Evolutionary conservation across 1,139 yeast genomes (phyloP).

Genomic region (Wickerhamiella pararugosa): DNA sequence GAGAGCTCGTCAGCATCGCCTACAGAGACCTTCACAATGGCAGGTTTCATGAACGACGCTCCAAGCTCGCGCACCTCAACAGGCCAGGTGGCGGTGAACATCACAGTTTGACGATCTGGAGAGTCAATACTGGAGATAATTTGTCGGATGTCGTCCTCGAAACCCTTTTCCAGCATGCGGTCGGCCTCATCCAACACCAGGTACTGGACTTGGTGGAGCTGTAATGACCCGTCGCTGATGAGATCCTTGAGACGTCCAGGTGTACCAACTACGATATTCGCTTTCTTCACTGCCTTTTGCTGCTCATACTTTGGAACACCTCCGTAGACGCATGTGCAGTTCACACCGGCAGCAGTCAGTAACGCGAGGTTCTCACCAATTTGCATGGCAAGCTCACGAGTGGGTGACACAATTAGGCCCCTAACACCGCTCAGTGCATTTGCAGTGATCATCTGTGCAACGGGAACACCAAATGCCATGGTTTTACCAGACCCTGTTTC

Average conservation of each 20-base stretch:
- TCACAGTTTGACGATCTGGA: conserved; percentile 54
- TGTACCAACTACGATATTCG: conserved; percentile 82
- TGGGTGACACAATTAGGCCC: conserved; percentile 84
- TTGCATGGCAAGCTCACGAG: conserved; percentile 93
- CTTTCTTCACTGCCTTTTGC: conserved; percentile 44
- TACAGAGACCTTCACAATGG: conserved; percentile 76
- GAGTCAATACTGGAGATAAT: conserved; percentile 44
- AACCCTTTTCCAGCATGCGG: conserved; percentile 94
- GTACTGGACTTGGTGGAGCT: conserved; percentile 53
- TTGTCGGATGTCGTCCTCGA: conserved; percentile 85
- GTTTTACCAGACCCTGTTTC: conserved; percentile 98
- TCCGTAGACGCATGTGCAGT: conserved; percentile 83
- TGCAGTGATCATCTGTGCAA: conserved; percentile 44
- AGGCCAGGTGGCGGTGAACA: conserved; percentile 88
- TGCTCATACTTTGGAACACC: conserved; percentile 96
- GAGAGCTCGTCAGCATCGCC: conserved; percentile 89
- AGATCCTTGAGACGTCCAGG: conserved; percentile 93
- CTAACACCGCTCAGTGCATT: conserved; percentile 32
- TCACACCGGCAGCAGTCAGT: conserved; percentile 47
- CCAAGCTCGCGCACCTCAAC: conserved; percentile 90
- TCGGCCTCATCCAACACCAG: conserved; percentile 95
- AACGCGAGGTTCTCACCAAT: conserved; percentile 69
- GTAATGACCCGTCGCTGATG: conserved; percentile 73
- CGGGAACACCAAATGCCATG: conserved; percentile 95
- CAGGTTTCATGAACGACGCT: conserved; percentile 52